These are phyloP conservation scores for Pseudocercospora cruenta DNA, from an alignment of 2,329 filamentous ascomycete genomes.

Conservation along the genomic window DNA sequence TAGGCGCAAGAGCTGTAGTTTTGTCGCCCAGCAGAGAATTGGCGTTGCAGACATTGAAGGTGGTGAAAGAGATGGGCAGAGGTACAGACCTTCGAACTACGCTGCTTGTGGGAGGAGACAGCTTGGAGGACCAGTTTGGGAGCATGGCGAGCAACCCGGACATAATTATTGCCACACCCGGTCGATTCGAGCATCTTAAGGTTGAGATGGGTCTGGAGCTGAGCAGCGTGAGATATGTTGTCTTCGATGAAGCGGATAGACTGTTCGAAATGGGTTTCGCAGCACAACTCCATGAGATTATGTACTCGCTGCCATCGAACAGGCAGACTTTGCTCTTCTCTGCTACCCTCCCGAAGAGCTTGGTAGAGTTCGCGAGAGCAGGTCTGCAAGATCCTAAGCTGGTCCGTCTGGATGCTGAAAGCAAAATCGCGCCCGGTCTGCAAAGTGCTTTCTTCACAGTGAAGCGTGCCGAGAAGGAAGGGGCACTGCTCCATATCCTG, in stretches of 20 bases:
- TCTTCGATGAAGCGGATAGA: constrained; percentile 96
- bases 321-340: constrained; percentile 94
- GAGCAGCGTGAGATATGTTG: constrained; percentile 89
- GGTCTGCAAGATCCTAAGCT: constrained; percentile 90
- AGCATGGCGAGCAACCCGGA: constrained; percentile 94
- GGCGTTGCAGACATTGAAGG: constrained; percentile 91
- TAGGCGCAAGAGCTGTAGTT: constrained; percentile 84
- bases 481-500: constrained; percentile 82
- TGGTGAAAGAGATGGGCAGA: constrained; percentile 89
- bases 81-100: constrained; percentile 92
- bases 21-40: constrained; percentile 92
- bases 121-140: constrained; percentile 90
- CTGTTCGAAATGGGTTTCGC: constrained; percentile 99
- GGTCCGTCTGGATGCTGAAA: constrained; percentile 88
- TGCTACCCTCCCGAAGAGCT: constrained; percentile 86
- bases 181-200: constrained; percentile 93
- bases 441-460: constrained; percentile 93
- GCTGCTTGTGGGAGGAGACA: constrained; percentile 90
- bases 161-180: constrained; percentile 94
- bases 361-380: constrained; percentile 94
- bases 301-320: constrained; percentile 80
- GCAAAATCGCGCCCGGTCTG: constrained; percentile 94
- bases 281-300: constrained; percentile 87
- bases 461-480: constrained; percentile 92
- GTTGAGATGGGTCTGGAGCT: constrained; percentile 94